Base-by-base conservation (phyloP, 345 rosid genomes). In the Orychophragmus violaceus region DNA sequence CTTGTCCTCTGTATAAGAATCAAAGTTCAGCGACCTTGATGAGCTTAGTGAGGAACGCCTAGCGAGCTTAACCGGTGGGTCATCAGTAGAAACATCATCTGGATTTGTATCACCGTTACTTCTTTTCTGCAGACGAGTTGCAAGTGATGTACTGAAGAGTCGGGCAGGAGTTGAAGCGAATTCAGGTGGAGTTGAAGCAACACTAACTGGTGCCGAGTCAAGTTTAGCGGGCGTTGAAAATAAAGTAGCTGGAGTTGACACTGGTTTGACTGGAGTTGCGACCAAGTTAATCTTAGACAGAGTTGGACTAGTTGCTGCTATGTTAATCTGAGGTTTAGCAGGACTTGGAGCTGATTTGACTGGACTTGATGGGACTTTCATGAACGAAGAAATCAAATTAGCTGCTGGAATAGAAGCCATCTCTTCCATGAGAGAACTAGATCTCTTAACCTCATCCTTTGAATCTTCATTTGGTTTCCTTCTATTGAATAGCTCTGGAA, bases 401-500 rank as follows among this genome's bases (percentile, higher is more conserved):
- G 54, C 33, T 28, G 14, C 50, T 5, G 74, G 70, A 17, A 46
- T 62, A 24, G 66, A 74, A 68, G 64, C 53, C 64, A 39, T 55
- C 33, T 68, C 74, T 55, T 46, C 61, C 62, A 67, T 56, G 5
- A 55, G 35, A 21, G 62, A 42, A 29, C 41, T 30, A 41, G n/a
- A 24, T 17, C n/a, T 42, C 51, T 51, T 66, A 35, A 74, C 62
- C 41, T 76, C 68, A 19, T 50, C 51, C 1, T 53, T 60, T 17
- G 56, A 52, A 4, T 44, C 29, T 29, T 41, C 57, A 49, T 50
- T 41, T 33, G 52, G 53, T 72, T 79, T 76, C 18, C 58, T 52
- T 37, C 36, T 64, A 68, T 78, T 82, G 75, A 80, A 95, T 2
- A 90, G 85, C 71, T 84, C 94, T 1, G 97, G 98, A 46, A 95